Base-by-base conservation (phyloP, 192 early-diverging fungal species). In the Linnemannia schmuckeri region DNA sequence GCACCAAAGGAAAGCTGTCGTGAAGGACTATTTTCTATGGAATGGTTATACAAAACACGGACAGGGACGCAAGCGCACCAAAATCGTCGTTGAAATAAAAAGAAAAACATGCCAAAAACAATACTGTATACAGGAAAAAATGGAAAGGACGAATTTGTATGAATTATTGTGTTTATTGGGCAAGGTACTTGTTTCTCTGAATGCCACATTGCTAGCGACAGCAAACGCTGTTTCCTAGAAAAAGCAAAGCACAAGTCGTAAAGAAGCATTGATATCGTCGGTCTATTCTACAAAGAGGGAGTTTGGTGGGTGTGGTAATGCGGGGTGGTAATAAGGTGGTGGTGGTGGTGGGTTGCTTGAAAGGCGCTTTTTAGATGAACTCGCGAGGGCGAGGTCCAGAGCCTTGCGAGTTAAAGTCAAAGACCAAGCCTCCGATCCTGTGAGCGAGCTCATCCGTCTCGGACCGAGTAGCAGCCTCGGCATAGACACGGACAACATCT, bases 401-500 rank as follows among this genome's bases (percentile, higher is more conserved):
- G 44, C 98, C 99, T 72, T 97, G 96, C 75, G 96, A 97, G 79
- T 93, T 91, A 41, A 76, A 87, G 89, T 99, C 97, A 91, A 96
- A 99, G 66, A 99, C 97, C 35, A 97, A 90, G 9, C 97, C 97
- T 12, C 95, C 96, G 75, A 99, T 95, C 20, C 93, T 94, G 87
- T 94, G 94, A 35, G 96, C 93, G 57, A 99, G 91, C 76, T 95
- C 92, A 76, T 99, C 98, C 66, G 96, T 96, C 78, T 99, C 95
- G 15, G 95, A 90, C 63, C 95, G 93, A 2, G 98, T 98, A 49
- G 96, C 96, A 30, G 99, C 99, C 90, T 99, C 99, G 46, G 99
- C 98, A 84, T 99, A 99, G 20, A 99, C 97, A 70, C 99, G 96
- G 27, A 99, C 99, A 17, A 97, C 96, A 84, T 99, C 99, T 88